Evolutionary conservation across 2,329 filamentous ascomycete genomes (phyloP), one percentile per base, ranked within the genome.

Genomic region (Simplicillium aogashimaense): DNA sequence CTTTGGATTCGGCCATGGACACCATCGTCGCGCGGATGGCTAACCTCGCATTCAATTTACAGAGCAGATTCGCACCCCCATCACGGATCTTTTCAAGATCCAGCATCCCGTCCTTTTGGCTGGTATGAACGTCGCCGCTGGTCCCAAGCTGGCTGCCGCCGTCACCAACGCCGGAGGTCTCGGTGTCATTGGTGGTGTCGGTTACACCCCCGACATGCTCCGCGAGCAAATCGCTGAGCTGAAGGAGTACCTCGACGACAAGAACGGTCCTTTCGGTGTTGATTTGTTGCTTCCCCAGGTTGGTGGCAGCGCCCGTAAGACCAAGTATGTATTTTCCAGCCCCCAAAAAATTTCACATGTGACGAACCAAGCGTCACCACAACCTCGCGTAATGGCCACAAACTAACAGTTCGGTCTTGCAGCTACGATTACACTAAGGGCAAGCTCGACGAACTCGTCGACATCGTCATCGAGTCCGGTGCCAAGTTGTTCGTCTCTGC

Each of bases 401-500:
- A 15, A 13, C 30, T 32, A 32, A 15, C 30, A 32, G 12, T 32
- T 32, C 18, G 29, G 16, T 16, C 33, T 42, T 25, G 42, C 55
- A 95, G 90, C 78, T 95, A 97, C 67, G 92, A 98, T 68, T 98
- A 98, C 74, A 98, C 92, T 58, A 97, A 98, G 74, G 92, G 92
- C 63, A 97, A 97, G 71, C 85, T 98, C 47, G 74, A 86, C 63
- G 85, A 90, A 62, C 79, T 98, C 42, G 66, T 94, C 60, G 82
- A 88, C 60, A 88, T 95, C 57, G 82, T 95, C 67, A 95, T 98
- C 68, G 83, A 94, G 57, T 86, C 82, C 41, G 86, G 86, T 50
- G 85, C 88, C 45, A 89, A 81, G 64, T 79, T 98, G 44, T 98
- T 98, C 69, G 92, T 98, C 54, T 95, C 86, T 39, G 92, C 92